phyloP scores from a whole-genome alignment of 768 basidiomycete genomes.

The Atractiella rhizophila region DNA sequence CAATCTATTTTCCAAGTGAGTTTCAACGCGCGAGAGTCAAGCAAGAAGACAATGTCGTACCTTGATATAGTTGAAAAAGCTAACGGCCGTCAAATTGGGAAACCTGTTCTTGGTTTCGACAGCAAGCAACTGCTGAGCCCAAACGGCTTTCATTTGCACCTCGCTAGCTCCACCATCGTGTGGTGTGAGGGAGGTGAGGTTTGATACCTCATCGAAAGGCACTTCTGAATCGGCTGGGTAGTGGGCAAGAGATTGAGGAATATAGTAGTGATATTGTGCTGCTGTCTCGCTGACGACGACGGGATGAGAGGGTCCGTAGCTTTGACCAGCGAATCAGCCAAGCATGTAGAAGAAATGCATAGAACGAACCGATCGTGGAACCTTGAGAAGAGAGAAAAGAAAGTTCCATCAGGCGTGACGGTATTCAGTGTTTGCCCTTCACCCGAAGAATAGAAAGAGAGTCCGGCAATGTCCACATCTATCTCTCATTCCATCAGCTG shows the following conservation, averaged over 20 bases:
- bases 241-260: slow-evolving; percentile 2
- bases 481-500: too few relatives aligned
- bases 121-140: slow-evolving; percentile 7
- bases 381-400: background rate
- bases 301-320: slow-evolving; percentile 5
- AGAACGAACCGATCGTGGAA: too few relatives aligned
- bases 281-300: slow-evolving; percentile 9
- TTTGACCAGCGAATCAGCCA: background rate
- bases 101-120: slow-evolving; percentile 6
- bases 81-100: slow-evolving; percentile 10
- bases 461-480: slow-evolving; percentile 10
- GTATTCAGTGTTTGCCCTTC: slow-evolving; percentile 4
- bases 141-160: slow-evolving; percentile 6
- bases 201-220: slow-evolving; percentile 1
- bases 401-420: background rate
- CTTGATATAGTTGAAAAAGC: slow-evolving; percentile 11
- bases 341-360: slow-evolving; percentile 3
- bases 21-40: background rate
- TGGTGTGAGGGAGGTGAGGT: slow-evolving; percentile 2
- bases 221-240: too few relatives aligned
- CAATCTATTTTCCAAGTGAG: too few relatives aligned
- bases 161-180: slow-evolving; percentile 1
- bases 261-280: slow-evolving; percentile 9
- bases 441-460: slow-evolving; percentile 6
- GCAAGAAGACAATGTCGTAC: background rate